phyloP scores from a whole-genome alignment of 352 stramenopile genomes.

The Plasmopara muralis region DNA sequence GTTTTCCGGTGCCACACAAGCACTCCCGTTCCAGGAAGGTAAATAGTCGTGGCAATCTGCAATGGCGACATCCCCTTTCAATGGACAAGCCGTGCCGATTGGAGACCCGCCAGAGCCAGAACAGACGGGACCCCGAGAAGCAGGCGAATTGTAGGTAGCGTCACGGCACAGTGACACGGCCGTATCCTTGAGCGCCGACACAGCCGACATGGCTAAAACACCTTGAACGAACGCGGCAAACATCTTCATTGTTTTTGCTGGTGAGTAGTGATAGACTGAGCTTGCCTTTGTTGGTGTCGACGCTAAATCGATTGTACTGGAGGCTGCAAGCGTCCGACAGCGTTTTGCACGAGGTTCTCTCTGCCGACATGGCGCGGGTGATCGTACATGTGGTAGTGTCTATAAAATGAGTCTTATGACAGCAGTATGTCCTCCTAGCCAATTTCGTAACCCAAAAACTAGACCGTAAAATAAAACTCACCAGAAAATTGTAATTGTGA shows the following conservation, averaged over 20 bases:
- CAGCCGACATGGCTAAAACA: conserved; percentile 24
- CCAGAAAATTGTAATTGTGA: too few species aligned
- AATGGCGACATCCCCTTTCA: conserved; percentile 30
- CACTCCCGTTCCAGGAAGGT: conserved; percentile 34
- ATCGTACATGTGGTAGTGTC: too few species aligned
- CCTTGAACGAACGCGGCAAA: conserved; percentile 27
- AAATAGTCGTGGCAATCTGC: conserved; percentile 32
- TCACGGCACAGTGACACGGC: conserved; percentile 36
- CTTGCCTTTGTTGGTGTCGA: too few species aligned
- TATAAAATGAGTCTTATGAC: too few species aligned
- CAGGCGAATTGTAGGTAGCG: conserved; percentile 32
- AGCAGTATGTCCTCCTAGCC: too few species aligned
- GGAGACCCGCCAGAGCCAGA: conserved; percentile 19
- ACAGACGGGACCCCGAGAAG: conserved; percentile 26
- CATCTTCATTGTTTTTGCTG: conserved; percentile 31
- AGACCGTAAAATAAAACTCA: too few species aligned
- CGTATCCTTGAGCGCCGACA: conserved; percentile 22
- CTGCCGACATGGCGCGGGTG: too few species aligned
- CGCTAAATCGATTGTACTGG: too few species aligned
- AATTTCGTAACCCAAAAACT: too few species aligned
- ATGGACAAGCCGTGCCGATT: conserved; percentile 22
- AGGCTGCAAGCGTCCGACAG: too few species aligned
- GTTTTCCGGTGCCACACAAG: conserved; percentile 32
- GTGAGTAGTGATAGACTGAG: too few species aligned
- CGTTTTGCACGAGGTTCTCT: too few species aligned